These are phyloP conservation scores for Mycothermus thermophilus DNA, from an alignment of 495 filamentous ascomycete species.

Conservation along the genomic window DNA sequence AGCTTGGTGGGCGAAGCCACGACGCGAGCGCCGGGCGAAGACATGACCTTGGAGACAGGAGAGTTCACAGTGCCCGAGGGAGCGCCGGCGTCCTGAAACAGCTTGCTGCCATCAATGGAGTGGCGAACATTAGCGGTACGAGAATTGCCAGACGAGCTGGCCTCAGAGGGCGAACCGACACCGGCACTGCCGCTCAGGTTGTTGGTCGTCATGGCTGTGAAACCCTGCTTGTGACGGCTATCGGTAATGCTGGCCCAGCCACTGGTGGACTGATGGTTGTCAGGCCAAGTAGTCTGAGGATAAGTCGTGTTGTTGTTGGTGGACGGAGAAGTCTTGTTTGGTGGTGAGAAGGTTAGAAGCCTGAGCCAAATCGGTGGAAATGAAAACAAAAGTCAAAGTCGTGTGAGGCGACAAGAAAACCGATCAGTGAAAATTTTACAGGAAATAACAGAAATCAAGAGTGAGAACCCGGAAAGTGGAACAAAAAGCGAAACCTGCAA, in stretches of 20 bases:
- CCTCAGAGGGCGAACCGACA: slow-evolving; percentile 22
- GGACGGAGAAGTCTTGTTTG: slow-evolving; percentile 59
- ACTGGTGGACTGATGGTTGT: slow-evolving; percentile 30
- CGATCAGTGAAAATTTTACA: slow-evolving; percentile 4
- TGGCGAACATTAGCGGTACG: slow-evolving; percentile 38
- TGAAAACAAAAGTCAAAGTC: too few species aligned
- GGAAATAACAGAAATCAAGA: too few species aligned
- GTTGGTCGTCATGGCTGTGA: slow-evolving; percentile 39
- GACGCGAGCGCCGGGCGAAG: slow-evolving; percentile 25
- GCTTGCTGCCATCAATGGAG: slow-evolving; percentile 33
- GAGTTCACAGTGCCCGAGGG: slow-evolving; percentile 8
- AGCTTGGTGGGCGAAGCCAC: slow-evolving; percentile 51
- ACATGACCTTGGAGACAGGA: slow-evolving; percentile 17
- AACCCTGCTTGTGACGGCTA: too few species aligned
- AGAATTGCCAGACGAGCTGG: slow-evolving; percentile 26
- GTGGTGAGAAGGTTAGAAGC: slow-evolving; percentile 7
- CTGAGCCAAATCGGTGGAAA: too few species aligned
- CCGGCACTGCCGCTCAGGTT: slow-evolving; percentile 21
- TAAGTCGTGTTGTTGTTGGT: slow-evolving; percentile 70
- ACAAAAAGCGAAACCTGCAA: too few species aligned
- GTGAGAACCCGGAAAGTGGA: too few species aligned
- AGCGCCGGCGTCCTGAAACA: slow-evolving; percentile 17
- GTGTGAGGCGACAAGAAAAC: too few species aligned
- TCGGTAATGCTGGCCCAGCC: slow-evolving; percentile 54
- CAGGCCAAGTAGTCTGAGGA: slow-evolving; percentile 50